Conservation (phyloP, 257 asterid species). For the Leonotis leonurus region DNA sequence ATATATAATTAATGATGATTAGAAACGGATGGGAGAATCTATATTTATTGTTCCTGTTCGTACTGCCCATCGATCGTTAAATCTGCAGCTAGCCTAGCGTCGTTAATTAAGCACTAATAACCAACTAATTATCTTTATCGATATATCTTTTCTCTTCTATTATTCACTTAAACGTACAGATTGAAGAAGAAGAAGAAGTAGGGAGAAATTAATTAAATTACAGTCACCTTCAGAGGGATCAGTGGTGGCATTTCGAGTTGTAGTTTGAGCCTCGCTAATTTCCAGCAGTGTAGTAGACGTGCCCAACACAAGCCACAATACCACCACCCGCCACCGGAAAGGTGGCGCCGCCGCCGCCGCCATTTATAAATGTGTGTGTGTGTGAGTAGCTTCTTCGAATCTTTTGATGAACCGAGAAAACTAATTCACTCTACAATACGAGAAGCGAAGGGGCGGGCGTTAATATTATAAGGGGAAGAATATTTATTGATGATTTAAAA, state of each 20-base stretch:
- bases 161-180: no score
- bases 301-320: slow-evolving; percentile 1
- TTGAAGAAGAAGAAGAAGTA: background rate
- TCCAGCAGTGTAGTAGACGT: slow-evolving; percentile 1
- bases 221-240: slow-evolving; percentile 35
- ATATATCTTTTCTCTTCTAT: no score
- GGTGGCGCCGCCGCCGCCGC: slow-evolving; percentile 16
- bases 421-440: background rate
- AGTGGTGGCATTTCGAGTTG: slow-evolving; percentile 16
- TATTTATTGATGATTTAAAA: no score
- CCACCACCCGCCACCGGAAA: background rate
- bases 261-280: slow-evolving; percentile 27
- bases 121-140: no score
- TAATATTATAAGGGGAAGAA: background rate
- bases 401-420: background rate
- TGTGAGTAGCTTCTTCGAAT: no score
- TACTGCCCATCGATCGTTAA: no score
- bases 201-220: background rate
- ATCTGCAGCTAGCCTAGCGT: no score
- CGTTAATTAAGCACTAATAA: no score
- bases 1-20: no score
- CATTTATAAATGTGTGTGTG: no score
- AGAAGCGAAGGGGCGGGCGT: background rate
- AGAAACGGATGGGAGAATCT: no score
- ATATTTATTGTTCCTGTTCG: no score